Conservation (phyloP, 1,284 basidiomycete species). For the Psilocybe mexicana region DNA sequence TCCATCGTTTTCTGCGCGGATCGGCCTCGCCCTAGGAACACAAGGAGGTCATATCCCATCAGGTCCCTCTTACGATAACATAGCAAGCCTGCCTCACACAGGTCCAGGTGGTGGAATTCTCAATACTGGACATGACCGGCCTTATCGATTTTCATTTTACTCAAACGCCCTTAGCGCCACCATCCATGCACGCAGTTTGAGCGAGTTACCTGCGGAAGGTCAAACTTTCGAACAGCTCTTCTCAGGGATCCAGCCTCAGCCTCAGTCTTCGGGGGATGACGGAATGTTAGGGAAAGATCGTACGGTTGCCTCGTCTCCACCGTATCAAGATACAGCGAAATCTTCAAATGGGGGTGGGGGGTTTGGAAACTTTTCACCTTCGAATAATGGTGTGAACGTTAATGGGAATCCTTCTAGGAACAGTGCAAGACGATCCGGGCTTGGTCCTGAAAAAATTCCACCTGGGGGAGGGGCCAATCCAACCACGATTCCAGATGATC, state of each 20-base stretch:
- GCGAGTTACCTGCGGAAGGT: constrained; percentile 92
- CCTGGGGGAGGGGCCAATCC: constrained; percentile 21
- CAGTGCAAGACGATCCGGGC: constrained; percentile 1
- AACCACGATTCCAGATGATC: constrained; percentile 32
- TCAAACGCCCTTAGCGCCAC: constrained; percentile 92
- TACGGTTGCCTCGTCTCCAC: constrained; percentile 15
- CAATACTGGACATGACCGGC: constrained; percentile 76
- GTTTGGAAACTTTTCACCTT: constrained; percentile 6
- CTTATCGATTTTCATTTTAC: constrained; percentile 98
- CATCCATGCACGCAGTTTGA: constrained; percentile 91
- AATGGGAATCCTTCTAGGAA: background rate
- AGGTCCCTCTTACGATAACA: constrained; percentile 29
- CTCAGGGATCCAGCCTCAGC: constrained; percentile 46
- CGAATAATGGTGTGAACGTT: background rate
- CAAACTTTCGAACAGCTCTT: constrained; percentile 95
- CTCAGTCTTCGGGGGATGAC: background rate
- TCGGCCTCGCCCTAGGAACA: constrained; percentile 34
- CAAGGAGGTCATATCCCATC: constrained; percentile 20
- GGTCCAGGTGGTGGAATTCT: constrained; percentile 37
- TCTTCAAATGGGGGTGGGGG: background rate
- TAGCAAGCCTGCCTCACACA: constrained; percentile 23
- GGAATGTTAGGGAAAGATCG: constrained; percentile 18
- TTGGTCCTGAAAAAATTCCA: constrained; percentile 17
- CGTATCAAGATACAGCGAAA: constrained; percentile 15
- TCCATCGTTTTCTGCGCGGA: constrained; percentile 43